phyloP scores from a whole-genome alignment of 345 rosid genomes.

The Populus simonii region DNA sequence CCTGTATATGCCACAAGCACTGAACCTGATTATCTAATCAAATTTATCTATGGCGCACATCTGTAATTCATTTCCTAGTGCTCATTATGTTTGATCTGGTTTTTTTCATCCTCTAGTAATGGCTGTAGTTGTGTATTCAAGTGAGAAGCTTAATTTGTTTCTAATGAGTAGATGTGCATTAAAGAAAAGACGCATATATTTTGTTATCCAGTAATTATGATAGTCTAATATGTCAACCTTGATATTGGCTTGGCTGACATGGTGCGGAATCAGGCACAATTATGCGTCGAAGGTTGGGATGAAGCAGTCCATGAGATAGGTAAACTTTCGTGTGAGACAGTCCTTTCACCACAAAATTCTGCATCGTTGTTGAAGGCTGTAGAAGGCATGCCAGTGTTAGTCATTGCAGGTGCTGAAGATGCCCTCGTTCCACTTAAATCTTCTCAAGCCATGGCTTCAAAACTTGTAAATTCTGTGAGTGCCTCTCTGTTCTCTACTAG shows the following conservation, averaged over 20 bases:
- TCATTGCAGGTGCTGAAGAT: constrained; percentile 85
- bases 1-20: neutral
- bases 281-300: constrained; percentile 90
- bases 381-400: constrained; percentile 66
- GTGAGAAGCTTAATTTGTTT: neutral
- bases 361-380: constrained; percentile 57
- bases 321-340: constrained; percentile 73
- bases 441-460: constrained; percentile 79
- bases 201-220: neutral
- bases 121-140: neutral
- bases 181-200: neutral
- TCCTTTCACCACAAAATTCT: constrained; percentile 62
- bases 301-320: constrained; percentile 95
- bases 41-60: neutral
- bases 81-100: neutral
- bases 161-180: neutral
- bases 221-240: neutral
- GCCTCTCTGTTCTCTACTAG: neutral
- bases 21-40: neutral
- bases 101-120: neutral
- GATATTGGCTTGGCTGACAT: neutral
- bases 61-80: neutral
- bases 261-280: constrained; percentile 54
- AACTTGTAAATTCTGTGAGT: constrained; percentile 91
- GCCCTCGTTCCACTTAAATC: constrained; percentile 77